Conservation (phyloP, 2,329 filamentous ascomycete species). For the Apiospora hydei region DNA sequence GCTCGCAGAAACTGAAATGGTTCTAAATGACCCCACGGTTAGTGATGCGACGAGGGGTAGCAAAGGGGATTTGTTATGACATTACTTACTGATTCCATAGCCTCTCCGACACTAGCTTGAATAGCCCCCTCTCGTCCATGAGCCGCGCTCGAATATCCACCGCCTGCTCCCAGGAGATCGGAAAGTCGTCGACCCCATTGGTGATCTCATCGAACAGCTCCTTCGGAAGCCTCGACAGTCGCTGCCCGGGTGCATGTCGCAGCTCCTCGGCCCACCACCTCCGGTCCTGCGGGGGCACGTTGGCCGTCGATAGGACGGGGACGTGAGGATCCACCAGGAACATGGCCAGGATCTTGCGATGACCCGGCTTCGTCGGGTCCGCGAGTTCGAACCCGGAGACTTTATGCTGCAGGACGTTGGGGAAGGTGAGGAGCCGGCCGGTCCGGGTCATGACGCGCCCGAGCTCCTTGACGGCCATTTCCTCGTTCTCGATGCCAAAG, state of each 20-base stretch:
- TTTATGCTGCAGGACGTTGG: slow-evolving; percentile 49
- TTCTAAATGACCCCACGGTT: neutral
- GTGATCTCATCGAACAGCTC: slow-evolving; percentile 8
- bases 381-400: slow-evolving; percentile 55
- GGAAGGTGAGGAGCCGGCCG: slow-evolving; percentile 37
- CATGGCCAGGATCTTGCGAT: slow-evolving; percentile 65
- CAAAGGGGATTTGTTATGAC: neutral
- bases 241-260: slow-evolving; percentile 20
- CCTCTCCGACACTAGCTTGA: neutral
- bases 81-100: neutral
- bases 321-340: slow-evolving; percentile 66
- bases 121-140: neutral
- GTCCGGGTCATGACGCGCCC: slow-evolving; percentile 34
- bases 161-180: neutral
- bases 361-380: slow-evolving; percentile 60
- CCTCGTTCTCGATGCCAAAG: neutral
- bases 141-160: neutral
- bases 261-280: slow-evolving; percentile 45
- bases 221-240: slow-evolving; percentile 27
- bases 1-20: neutral
- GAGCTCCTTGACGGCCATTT: slow-evolving; percentile 32
- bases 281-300: slow-evolving; percentile 52
- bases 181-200: neutral
- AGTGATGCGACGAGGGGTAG: neutral
- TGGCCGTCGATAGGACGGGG: slow-evolving; percentile 52